phyloP scores from a whole-genome alignment of 2,329 filamentous ascomycete genomes.

The Achaetomium macrosporum region DNA sequence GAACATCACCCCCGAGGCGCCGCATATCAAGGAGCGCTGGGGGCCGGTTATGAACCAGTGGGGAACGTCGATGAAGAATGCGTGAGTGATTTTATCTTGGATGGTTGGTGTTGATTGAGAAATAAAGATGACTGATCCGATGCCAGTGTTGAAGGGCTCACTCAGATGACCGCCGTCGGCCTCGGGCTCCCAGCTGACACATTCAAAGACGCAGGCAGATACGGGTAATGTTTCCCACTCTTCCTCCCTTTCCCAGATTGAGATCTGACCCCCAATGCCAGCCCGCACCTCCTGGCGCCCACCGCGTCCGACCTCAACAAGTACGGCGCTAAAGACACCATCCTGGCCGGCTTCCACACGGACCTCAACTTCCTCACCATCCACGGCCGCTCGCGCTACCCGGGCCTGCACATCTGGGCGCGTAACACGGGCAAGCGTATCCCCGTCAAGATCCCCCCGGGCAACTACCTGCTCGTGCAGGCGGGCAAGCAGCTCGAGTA shows the following conservation, averaged over 20 bases:
- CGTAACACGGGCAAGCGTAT: slow-evolving; percentile 56
- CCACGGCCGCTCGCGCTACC: slow-evolving; percentile 57
- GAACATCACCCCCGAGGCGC: slow-evolving; percentile 49
- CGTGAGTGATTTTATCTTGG: slow-evolving; percentile 36
- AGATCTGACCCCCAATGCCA: slow-evolving; percentile 20
- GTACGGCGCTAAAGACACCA: slow-evolving; percentile 50
- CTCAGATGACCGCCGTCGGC: slow-evolving; percentile 54
- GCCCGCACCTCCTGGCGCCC: slow-evolving; percentile 56
- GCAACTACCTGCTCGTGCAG: slow-evolving; percentile 55
- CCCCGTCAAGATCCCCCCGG: slow-evolving; percentile 51
- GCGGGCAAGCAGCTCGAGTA: slow-evolving; percentile 60
- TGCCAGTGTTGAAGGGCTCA: slow-evolving; percentile 46
- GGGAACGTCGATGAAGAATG: slow-evolving; percentile 55
- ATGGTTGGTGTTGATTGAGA: background rate
- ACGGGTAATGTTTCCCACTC: slow-evolving; percentile 40
- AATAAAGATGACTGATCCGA: background rate
- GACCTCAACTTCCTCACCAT: slow-evolving; percentile 62
- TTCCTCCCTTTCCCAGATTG: background rate
- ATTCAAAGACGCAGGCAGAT: slow-evolving; percentile 50
- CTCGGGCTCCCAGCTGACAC: slow-evolving; percentile 47
- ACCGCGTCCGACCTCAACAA: slow-evolving; percentile 53
- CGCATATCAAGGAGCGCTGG: slow-evolving; percentile 47
- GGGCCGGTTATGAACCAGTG: slow-evolving; percentile 50
- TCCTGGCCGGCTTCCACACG: slow-evolving; percentile 58
- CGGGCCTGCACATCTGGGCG: slow-evolving; percentile 57